Conservation (phyloP, 208 protist species). For the Entamoeba dispar region DNA sequence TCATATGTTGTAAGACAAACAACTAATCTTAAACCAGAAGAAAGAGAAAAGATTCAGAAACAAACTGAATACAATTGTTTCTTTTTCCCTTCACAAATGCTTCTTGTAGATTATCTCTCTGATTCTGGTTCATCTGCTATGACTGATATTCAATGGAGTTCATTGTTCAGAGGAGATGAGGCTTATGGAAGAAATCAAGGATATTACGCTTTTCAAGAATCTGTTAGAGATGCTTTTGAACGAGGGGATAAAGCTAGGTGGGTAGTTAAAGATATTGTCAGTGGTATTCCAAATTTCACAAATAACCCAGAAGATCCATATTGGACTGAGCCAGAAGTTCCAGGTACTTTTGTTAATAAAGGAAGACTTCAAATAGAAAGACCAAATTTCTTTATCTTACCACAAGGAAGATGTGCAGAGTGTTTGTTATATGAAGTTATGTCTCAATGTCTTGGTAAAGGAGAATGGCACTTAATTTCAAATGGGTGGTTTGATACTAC, state of each 20-base stretch:
- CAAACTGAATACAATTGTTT: conserved; percentile 12
- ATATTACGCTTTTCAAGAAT: conserved; percentile 12
- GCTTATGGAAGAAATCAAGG: conserved; percentile 14
- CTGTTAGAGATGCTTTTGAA: conserved; percentile 10
- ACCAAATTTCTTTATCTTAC: conserved; percentile 21
- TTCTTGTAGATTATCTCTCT: conserved; percentile 11
- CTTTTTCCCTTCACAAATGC: conserved; percentile 11
- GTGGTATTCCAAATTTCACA: not conserved
- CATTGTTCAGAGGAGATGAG: conserved; percentile 13
- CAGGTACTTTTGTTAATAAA: conserved; percentile 10
- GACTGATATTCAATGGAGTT: conserved; percentile 8
- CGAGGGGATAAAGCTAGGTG: conserved; percentile 8
- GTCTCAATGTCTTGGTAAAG: not conserved
- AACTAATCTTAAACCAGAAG: not conserved
- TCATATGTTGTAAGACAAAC: not conserved
- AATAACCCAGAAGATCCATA: not conserved
- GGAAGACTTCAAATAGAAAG: conserved; percentile 10
- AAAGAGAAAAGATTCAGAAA: not conserved
- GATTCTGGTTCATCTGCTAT: conserved; percentile 20
- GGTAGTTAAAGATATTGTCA: not conserved
- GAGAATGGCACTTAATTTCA: not conserved
- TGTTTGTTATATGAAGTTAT: conserved; percentile 3
- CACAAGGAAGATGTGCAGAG: conserved; percentile 16
- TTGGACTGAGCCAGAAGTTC: not conserved
- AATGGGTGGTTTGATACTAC: conserved; percentile 26